Percentiles rank a stretch among this genome's conserved stretches.
Conservation (phyloP, 805 yeast species). For the Metschnikowia henanensis region DNA sequence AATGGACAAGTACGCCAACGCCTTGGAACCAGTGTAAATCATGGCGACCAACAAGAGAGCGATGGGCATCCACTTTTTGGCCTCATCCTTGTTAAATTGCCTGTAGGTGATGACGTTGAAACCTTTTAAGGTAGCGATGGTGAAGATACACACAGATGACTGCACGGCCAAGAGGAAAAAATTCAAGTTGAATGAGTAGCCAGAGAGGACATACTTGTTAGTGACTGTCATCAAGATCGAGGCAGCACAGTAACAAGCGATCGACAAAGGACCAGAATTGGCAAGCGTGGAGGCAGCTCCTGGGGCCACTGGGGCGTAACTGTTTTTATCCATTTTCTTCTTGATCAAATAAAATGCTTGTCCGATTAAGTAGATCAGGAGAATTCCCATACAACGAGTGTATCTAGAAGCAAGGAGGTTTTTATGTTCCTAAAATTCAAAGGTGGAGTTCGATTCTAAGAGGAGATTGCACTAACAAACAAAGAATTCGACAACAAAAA, state of each 20-base stretch:
- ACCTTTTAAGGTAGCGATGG: conserved; percentile 70
- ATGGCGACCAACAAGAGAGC: conserved; percentile 84
- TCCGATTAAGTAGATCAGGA: conserved; percentile 39
- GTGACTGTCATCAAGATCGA: conserved; percentile 98
- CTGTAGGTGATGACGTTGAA: conserved; percentile 83
- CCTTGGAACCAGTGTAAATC: conserved; percentile 97
- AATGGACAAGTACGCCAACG: conserved; percentile 84
- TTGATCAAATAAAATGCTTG: conserved; percentile 34
- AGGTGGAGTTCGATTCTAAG: background rate
- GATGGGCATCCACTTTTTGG: conserved; percentile 95
- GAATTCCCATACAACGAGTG: conserved; percentile 36
- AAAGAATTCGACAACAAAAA: conserved; percentile 1
- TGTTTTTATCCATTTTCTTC: conserved; percentile 38
- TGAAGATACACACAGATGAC: conserved; percentile 75
- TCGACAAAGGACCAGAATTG: conserved; percentile 66
- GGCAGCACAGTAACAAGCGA: conserved; percentile 83
- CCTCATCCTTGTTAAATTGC: conserved; percentile 81
- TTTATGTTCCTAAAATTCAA: background rate
- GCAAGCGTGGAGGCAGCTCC: conserved; percentile 33
- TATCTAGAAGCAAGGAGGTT: background rate
- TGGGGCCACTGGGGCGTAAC: conserved; percentile 22
- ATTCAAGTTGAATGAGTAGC: conserved; percentile 72
- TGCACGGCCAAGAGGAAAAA: conserved; percentile 89
- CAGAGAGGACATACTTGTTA: conserved; percentile 89
- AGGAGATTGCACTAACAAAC: conserved; percentile 1